Evolutionary conservation across 2,329 filamentous ascomycete species (phyloP), one percentile per base, ranked within the genome.

Genomic region (Talaromyces funiculosus): DNA sequence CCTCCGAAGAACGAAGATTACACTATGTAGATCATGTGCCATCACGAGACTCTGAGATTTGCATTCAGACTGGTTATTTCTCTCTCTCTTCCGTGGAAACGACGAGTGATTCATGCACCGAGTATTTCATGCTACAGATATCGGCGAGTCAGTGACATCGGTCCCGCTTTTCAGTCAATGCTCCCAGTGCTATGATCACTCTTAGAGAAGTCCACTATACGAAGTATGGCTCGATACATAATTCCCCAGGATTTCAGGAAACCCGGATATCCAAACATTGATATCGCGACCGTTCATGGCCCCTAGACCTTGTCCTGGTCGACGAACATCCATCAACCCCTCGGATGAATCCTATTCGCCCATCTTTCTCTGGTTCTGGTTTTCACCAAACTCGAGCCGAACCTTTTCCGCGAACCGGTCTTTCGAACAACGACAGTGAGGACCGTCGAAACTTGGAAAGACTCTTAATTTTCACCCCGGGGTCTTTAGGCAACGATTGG

Each of bases 321-420:
- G 6, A 22, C 38, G 4, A 42, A 42, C 9, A 33, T 33, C 18
- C 38, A n/a, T 26, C 9, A 24, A 54, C 14, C 7, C 49, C 45
- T 33, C n/a, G 47, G 47, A 51, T 51, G 12, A 10, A 37, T 16
- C 33, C 24, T 35, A 54, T 54, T 54, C 51, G 51, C 20, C n/a
- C 51, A 38, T 29, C 51, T 18, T 38, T 54, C 12, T 57, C 31
- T 55, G 58, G 45, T 53, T 38, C 54, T 57, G 26, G 45, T 29
- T 33, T 45, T 43, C 57, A 53, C 49, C 47, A 60, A 35, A 18
- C 22, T 49, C 60, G 56, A 62, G 56, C 56, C 60, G 60, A 59
- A 62, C 56, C 56, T 56, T 56, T 53, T 59, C 55, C 20, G 51
- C 31, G 58, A 60, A 31, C 58, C 58, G 33, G 31, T 59, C 9